Percentiles rank a stretch among this genome's conserved stretches.
Conservation (phyloP, 352 stramenopile species). For the Pythium folliculosum region DNA sequence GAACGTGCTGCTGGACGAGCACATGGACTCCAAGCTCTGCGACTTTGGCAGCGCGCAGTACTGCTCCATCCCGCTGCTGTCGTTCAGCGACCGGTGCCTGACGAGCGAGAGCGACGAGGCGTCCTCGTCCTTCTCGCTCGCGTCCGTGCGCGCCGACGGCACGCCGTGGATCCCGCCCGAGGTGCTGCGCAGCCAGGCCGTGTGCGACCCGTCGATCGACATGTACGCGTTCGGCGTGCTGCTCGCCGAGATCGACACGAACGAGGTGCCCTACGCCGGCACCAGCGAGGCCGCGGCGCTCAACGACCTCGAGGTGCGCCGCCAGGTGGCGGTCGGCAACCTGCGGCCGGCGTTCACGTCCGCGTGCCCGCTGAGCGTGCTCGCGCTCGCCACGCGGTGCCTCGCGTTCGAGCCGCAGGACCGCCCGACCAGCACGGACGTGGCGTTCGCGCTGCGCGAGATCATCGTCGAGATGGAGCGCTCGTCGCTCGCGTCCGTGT, state of each 20-base stretch:
- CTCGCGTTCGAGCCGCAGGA: constrained; percentile 35
- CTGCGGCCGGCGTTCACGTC: constrained; percentile 35
- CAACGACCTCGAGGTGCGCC: constrained; percentile 31
- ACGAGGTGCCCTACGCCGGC: constrained; percentile 28
- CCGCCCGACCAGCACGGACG: constrained; percentile 33
- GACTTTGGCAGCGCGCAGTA: constrained; percentile 42
- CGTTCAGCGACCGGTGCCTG: constrained; percentile 8
- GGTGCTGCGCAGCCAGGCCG: constrained; percentile 16
- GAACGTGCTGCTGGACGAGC: constrained; percentile 37
- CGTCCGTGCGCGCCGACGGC: constrained; percentile 17
- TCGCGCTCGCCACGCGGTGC: constrained; percentile 34
- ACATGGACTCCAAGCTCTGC: constrained; percentile 39
- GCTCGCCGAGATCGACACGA: constrained; percentile 37
- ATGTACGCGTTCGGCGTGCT: constrained; percentile 35
- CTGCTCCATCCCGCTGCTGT: constrained; percentile 9
- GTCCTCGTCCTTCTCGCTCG: constrained; percentile 15
- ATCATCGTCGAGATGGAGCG: constrained; percentile 31
- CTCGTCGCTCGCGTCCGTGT: constrained; percentile 4
- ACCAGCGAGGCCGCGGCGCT: background rate
- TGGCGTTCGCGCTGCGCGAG: constrained; percentile 26
- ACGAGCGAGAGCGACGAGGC: constrained; percentile 9
- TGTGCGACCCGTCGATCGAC: constrained; percentile 28
- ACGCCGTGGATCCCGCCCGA: constrained; percentile 31
- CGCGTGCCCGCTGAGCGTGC: constrained; percentile 33
- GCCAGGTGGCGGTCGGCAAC: constrained; percentile 33